phyloP scores from a whole-genome alignment of 1,139 yeast species.

The Pichia cactophila region DNA sequence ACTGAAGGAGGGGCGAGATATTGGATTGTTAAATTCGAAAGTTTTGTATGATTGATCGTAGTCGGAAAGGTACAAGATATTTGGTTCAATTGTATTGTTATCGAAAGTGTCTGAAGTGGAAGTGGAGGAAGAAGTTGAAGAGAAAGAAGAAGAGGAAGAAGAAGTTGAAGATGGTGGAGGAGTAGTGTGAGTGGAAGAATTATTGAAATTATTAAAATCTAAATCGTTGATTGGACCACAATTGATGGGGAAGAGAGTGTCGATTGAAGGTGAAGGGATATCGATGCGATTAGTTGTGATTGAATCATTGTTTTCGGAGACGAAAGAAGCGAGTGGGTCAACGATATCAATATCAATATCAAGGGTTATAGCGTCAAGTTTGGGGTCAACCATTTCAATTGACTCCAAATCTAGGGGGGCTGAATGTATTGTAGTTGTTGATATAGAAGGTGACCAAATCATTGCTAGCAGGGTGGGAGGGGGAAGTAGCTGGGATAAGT shows the following conservation, averaged over 20 bases:
- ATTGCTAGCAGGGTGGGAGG: background rate
- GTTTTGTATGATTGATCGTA: background rate
- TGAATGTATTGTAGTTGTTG: background rate
- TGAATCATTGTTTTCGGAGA: background rate
- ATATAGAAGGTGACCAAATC: background rate
- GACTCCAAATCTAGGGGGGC: background rate
- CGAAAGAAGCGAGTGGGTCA: background rate
- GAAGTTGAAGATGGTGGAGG: constrained; percentile 1
- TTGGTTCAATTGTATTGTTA: background rate
- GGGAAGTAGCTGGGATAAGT: background rate
- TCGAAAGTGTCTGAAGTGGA: background rate
- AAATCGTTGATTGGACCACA: background rate
- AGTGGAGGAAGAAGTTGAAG: background rate
- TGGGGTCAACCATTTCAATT: background rate
- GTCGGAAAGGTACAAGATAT: background rate
- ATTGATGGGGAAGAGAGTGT: background rate
- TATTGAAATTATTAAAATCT: background rate
- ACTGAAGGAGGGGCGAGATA: background rate
- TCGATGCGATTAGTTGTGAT: background rate
- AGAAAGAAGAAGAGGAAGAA: background rate
- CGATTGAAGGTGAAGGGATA: background rate
- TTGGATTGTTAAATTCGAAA: constrained; percentile 11
- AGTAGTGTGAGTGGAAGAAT: background rate
- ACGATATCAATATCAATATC: background rate
- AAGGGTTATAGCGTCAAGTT: background rate